Conservation (phyloP, 2,329 filamentous ascomycete genomes). For the Cercospora brassicicola region DNA sequence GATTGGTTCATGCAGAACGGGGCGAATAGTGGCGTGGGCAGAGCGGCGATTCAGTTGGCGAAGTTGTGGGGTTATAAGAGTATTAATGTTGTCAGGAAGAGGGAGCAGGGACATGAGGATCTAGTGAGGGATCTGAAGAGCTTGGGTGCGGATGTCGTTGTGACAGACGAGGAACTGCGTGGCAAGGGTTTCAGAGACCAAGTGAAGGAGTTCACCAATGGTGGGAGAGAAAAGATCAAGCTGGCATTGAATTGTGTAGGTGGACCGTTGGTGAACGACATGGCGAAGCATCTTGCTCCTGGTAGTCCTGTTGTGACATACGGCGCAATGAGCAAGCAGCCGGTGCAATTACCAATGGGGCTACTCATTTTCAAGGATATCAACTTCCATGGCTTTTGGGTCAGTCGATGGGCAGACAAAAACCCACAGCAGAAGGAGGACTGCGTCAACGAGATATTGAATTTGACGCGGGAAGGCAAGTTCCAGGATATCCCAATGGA, state of each 20-base stretch:
- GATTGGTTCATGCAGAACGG: conserved; percentile 98
- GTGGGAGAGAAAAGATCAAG: conserved; percentile 68
- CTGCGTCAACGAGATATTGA: conserved; percentile 82
- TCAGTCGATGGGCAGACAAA: conserved; percentile 80
- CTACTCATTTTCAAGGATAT: conserved; percentile 93
- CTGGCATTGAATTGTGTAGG: conserved; percentile 93
- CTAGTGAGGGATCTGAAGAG: conserved; percentile 61
- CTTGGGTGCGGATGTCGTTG: conserved; percentile 63
- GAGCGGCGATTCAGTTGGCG: conserved; percentile 86
- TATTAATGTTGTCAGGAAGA: conserved; percentile 81
- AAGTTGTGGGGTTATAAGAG: conserved; percentile 83
- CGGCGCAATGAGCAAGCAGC: conserved; percentile 90
- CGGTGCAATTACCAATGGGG: conserved; percentile 75
- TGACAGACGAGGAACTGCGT: conserved; percentile 62
- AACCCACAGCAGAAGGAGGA: conserved; percentile 71
- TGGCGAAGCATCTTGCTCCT: conserved; percentile 70
- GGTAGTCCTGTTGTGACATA: conserved; percentile 84
- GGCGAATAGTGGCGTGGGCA: conserved; percentile 88
- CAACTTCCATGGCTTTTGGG: conserved; percentile 89
- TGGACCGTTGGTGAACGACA: conserved; percentile 74
- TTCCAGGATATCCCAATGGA: conserved; percentile 84
- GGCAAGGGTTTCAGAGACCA: conserved; percentile 63
- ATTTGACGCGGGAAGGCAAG: conserved; percentile 69
- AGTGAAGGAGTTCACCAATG: conserved; percentile 66
- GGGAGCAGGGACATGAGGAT: conserved; percentile 66